Evolutionary conservation across 345 rosid genomes (phyloP).

Genomic region (Salix suchowensis): DNA sequence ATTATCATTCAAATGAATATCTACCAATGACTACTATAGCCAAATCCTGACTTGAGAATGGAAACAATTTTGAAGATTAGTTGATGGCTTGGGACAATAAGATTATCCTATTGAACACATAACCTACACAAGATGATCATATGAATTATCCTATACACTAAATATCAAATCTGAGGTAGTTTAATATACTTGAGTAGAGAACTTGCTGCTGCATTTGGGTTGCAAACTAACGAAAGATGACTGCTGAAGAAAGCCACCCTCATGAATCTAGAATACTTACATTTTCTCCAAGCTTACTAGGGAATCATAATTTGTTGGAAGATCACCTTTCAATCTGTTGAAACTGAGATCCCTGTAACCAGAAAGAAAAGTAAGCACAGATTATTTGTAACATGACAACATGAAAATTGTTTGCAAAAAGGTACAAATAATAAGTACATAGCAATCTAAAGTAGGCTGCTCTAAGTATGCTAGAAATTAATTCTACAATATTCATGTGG

Average conservation of each 20-base stretch:
- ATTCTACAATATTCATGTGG: not conserved
- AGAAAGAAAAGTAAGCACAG: not conserved
- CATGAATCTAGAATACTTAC: not conserved
- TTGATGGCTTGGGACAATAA: not conserved
- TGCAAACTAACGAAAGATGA: too few species aligned
- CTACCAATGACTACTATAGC: not conserved
- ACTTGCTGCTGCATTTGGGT: too few species aligned
- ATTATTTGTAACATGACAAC: too few species aligned
- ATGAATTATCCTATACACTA: not conserved
- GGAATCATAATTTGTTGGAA: not conserved
- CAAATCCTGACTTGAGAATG: not conserved
- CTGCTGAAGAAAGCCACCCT: not conserved
- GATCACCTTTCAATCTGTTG: slow-evolving; percentile 10
- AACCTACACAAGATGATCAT: not conserved
- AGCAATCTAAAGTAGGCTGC: not conserved
- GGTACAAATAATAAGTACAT: not conserved
- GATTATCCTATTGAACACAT: not conserved
- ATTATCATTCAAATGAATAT: not conserved
- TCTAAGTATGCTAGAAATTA: not conserved
- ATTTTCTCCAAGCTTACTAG: not conserved
- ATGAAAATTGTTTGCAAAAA: too few species aligned
- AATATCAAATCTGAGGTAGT: too few species aligned
- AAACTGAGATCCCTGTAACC: slow-evolving; percentile 9
- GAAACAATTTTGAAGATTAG: not conserved
- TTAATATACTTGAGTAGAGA: too few species aligned